Evolutionary conservation across 1,139 yeast species (phyloP).

Genomic region (Kodamaea fungicola): DNA sequence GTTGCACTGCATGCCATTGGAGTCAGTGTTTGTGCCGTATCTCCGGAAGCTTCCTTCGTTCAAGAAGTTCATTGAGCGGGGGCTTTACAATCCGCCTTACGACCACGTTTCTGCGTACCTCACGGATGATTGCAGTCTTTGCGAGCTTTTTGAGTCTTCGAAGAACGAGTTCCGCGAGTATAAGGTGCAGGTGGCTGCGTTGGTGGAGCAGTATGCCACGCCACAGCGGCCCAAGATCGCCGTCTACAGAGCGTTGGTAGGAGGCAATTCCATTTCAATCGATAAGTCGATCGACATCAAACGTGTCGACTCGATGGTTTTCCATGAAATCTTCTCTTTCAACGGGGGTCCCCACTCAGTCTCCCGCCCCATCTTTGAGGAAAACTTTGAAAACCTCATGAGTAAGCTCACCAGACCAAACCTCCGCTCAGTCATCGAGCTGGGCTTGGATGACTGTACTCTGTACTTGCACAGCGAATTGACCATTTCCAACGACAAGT

Average conservation of each 20-base stretch:
- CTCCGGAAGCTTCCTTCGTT: slow-evolving; percentile 38
- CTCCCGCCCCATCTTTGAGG: slow-evolving; percentile 23
- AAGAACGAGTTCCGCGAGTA: slow-evolving; percentile 19
- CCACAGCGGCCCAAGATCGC: slow-evolving; percentile 24
- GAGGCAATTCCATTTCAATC: slow-evolving; percentile 1
- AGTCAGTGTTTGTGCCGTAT: slow-evolving; percentile 14
- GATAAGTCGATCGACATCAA: slow-evolving; percentile 1
- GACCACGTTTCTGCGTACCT: slow-evolving; percentile 17
- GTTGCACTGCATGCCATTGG: slow-evolving; percentile 13
- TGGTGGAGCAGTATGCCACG: slow-evolving; percentile 10
- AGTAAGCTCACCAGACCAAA: slow-evolving; percentile 38
- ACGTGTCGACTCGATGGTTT: slow-evolving; percentile 21
- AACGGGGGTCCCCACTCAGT: slow-evolving; percentile 25
- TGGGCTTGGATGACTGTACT: slow-evolving; percentile 28
- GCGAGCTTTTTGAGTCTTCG: slow-evolving; percentile 17
- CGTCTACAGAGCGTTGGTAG: slow-evolving; percentile 28
- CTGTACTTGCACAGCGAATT: slow-evolving; percentile 26
- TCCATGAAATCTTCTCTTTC: slow-evolving; percentile 38
- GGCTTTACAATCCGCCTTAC: slow-evolving; percentile 6
- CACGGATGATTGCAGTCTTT: slow-evolving; percentile 16
- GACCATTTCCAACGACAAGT: slow-evolving; percentile 10
- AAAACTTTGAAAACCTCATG: slow-evolving; percentile 39
- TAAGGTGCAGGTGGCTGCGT: slow-evolving; percentile 22
- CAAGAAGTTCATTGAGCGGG: slow-evolving; percentile 31
- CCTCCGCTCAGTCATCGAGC: slow-evolving; percentile 30